These are phyloP conservation scores for Saksenaea oblongispora DNA, from an alignment of 371 early-diverging fungal genomes.

Conservation along the genomic window DNA sequence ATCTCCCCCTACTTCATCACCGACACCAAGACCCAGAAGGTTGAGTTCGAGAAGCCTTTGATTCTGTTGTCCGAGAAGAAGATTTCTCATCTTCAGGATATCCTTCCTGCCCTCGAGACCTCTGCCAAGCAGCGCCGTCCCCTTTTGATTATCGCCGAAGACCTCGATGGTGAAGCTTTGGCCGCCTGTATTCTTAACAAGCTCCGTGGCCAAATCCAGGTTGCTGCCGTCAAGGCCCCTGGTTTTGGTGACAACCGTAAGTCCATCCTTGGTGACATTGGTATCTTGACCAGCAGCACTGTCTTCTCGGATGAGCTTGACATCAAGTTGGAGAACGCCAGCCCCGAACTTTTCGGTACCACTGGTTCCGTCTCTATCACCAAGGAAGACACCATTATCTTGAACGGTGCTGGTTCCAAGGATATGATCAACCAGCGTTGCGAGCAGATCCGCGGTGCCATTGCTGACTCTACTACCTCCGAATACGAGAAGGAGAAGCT, in stretches of 20 bases:
- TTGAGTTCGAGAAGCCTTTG: constrained; percentile 98
- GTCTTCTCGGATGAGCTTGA: constrained; percentile 97
- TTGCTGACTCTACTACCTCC: constrained; percentile 76
- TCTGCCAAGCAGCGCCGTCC: constrained; percentile 95
- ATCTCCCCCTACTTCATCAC: constrained; percentile 99
- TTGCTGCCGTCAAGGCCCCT: constrained; percentile 97
- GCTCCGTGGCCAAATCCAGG: constrained; percentile 96
- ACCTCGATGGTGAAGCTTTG: constrained; percentile 97
- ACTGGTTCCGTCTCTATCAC: constrained; percentile 89
- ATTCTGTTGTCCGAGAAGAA: constrained; percentile 96
- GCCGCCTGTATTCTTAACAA: constrained; percentile 98
- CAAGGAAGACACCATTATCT: constrained; percentile 97
- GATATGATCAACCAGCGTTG: constrained; percentile 88
- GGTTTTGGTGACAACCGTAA: constrained; percentile 99
- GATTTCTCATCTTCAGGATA: constrained; percentile 92
- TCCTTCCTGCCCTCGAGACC: constrained; percentile 93
- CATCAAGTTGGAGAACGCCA: constrained; percentile 92
- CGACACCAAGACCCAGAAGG: constrained; percentile 95
- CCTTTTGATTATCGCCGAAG: constrained; percentile 95
- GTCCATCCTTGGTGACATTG: constrained; percentile 95
- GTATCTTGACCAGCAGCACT: constrained; percentile 90
- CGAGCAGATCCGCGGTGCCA: constrained; percentile 94
- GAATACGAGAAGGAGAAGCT: constrained; percentile 98
- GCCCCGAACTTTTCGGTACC: constrained; percentile 88
- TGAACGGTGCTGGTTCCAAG: constrained; percentile 92